Evolutionary conservation across 2,329 filamentous ascomycete species (phyloP).

Genomic region (Fusarium chuoi): DNA sequence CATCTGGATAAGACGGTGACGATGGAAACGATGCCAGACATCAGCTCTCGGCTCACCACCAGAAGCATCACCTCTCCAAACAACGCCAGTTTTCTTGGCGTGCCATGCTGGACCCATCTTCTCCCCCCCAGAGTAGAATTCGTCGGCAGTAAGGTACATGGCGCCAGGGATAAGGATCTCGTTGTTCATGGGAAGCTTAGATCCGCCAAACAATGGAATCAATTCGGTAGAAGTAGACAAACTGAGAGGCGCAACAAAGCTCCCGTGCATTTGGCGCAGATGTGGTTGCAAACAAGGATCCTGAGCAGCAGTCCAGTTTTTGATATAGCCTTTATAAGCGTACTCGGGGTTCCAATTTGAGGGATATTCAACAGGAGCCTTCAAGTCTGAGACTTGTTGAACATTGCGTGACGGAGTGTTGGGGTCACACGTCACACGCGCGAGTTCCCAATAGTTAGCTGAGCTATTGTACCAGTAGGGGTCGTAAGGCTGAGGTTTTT

Average conservation of each 20-base stretch:
- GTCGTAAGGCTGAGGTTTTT: constrained; percentile 52
- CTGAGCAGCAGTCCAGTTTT: constrained; percentile 67
- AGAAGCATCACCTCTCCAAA: constrained; percentile 74
- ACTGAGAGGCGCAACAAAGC: constrained; percentile 65
- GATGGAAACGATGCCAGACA: constrained; percentile 75
- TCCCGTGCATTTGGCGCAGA: constrained; percentile 62
- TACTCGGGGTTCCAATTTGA: constrained; percentile 50
- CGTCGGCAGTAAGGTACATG: constrained; percentile 70
- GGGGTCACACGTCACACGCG: constrained; percentile 66
- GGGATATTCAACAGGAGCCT: constrained; percentile 49
- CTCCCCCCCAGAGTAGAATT: constrained; percentile 67
- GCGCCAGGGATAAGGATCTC: constrained; percentile 73
- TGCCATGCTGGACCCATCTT: constrained; percentile 67
- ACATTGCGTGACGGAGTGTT: constrained; percentile 59
- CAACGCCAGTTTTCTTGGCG: constrained; percentile 63
- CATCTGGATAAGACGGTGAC: constrained; percentile 77
- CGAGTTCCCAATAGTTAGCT: constrained; percentile 68
- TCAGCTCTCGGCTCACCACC: constrained; percentile 63
- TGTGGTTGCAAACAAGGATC: constrained; percentile 70
- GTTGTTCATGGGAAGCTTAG: constrained; percentile 70
- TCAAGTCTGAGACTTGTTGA: constrained; percentile 45
- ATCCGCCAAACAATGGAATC: constrained; percentile 70
- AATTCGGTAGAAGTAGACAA: constrained; percentile 64
- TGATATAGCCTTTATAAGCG: constrained; percentile 60
- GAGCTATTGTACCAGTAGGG: constrained; percentile 59